Evolutionary conservation across 2,329 filamentous ascomycete genomes (phyloP), one percentile per base, ranked within the genome.

Genomic region (Pseudophaeomoniella oleicola): DNA sequence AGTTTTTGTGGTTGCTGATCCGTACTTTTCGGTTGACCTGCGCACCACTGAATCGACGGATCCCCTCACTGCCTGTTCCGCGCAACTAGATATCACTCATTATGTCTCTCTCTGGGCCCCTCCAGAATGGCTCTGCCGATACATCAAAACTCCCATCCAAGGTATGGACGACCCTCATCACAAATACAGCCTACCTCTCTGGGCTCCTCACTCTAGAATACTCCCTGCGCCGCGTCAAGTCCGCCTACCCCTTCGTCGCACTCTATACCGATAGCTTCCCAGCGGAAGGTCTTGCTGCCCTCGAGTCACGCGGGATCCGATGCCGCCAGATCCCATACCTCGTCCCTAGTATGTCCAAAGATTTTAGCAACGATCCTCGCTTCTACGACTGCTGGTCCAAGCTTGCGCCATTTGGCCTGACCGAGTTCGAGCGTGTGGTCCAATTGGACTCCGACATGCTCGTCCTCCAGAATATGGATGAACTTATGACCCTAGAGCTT

Each of bases 321-420:
- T 71, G 72, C 40, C 75, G 81, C 57, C 71, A 67, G 48, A 76
- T 92, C 48, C 71, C 76, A 34, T 81, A 82, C 56, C 69, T 94
- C 29, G 64, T 81, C 9, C 83, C 85, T 2, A 69, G 69, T 2
- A 58, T 66, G 19, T 55, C 63, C 35, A 77, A 75, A 42, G 77
- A 82, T 59, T 92, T 76, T 63, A 70, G 65, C 49, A 72, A 81
- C 42, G 85, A 93, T 57, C 77, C 79, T 35, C 78, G 86, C 47
- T 93, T 93, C 67, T 79, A 84, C 59, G 83, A 92, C 58, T 86
- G 80, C 67, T 94, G 85, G 84, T 82, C 71, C 57, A 94, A 93
- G 60, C 72, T 94, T 17, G 72, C 78, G 12, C 75, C 81, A 4
- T 94, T 92, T 55, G 76, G 72, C 15, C 66, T 93, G 19, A 68